Percentiles rank a stretch among this genome's conserved stretches.
phyloP scores from a whole-genome alignment of 345 rosid species.

The Populus tremula region DNA sequence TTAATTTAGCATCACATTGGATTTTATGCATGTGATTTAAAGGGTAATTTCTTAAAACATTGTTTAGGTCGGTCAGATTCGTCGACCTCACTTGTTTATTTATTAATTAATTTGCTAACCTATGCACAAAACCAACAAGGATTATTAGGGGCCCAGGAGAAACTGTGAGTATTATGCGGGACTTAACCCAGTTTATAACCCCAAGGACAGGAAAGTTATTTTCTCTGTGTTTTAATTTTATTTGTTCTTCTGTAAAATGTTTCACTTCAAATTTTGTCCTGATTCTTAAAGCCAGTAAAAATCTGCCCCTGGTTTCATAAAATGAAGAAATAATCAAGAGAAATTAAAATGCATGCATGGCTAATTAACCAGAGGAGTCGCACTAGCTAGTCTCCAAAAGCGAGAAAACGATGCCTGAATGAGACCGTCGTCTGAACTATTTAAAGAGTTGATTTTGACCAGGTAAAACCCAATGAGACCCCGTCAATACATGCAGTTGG shows the following conservation, averaged over 20 bases:
- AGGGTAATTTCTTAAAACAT: neutral
- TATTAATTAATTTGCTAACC: neutral
- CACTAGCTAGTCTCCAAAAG: neutral
- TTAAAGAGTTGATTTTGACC: neutral
- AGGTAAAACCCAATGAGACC: conserved; percentile 18
- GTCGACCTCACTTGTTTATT: neutral
- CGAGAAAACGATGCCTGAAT: neutral
- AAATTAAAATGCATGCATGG: neutral
- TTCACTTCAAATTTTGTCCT: neutral
- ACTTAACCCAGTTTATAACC: neutral
- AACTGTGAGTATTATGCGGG: neutral
- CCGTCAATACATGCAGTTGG: neutral
- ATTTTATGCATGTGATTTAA: conserved; percentile 9
- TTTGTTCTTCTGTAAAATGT: neutral
- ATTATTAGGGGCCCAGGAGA: neutral
- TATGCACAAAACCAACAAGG: neutral
- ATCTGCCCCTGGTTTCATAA: neutral
- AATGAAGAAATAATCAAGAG: neutral
- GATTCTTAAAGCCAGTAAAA: neutral
- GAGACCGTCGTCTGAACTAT: neutral
- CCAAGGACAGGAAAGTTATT: neutral
- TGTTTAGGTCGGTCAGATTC: neutral
- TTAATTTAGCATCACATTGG: neutral
- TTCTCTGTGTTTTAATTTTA: neutral
- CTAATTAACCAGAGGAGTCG: neutral